Base-by-base conservation (phyloP, 2,329 filamentous ascomycete species). In the Botrytis fabae region DNA sequence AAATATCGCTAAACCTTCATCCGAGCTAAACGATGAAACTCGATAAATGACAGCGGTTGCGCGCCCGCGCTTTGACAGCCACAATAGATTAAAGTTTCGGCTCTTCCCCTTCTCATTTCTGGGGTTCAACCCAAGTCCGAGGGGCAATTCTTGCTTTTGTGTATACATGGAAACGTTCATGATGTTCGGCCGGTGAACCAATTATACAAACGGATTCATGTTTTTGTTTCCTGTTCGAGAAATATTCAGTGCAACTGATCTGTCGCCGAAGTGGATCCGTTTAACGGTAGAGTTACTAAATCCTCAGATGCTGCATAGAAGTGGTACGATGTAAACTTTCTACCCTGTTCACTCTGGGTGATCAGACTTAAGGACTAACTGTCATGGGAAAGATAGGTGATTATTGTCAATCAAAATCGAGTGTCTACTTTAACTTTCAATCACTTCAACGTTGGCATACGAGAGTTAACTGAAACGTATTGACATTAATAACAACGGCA, bases 41-140 rank as follows among this genome's bases (percentile, higher is more conserved):
- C 35, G 40, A 28, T 57, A 38, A 66, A 68, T 68, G 65, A 68
- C 65, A 57, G 65, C 65, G 65, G 35, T 68, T 57, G 48, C 65
- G 35, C 48, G n/a, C 35, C 48, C 48, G 38, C 65, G 35, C 65
- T 68, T 68, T 68, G 65, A 68, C 48, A 38, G 35, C 22, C 28
- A 63, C 18, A 28, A 44, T 32, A 42, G 38, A 42, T 42, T 57
- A 57, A 18, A 57, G 48, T 57, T 68, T 57, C 48, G 48, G 65
- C 38, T 57, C 48, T 68, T 57, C 5, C 35, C 46, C 38, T 22
- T 57, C 54, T 54, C 48, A 68, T 28, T 54, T 57, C 65, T n/a
- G 28, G 35, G 46, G 35, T 38, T 65, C 35, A 42, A 40, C 42
- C 35, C 16, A 25, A 57, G 9, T 42, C n/a, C 14, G n/a, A 57